Conservation (phyloP, 129 eudicot genomes). For the Helianthus annuus region DNA sequence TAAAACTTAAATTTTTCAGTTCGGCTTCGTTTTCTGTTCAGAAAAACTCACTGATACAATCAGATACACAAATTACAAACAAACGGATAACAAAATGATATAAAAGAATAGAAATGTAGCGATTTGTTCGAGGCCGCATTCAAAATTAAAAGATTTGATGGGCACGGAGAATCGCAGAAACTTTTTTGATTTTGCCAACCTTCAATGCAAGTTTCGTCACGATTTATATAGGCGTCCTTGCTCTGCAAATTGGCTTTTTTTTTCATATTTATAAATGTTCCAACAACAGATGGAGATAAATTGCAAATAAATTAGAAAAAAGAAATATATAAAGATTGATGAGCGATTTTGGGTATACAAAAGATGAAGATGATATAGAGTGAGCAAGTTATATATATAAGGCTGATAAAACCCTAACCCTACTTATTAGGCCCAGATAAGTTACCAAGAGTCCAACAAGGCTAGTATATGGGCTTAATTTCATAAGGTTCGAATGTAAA, state of each 20-base stretch:
- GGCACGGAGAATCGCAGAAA: constrained; percentile 63
- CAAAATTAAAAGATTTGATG: constrained; percentile 39
- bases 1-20: too few relatives aligned
- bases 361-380: neutral
- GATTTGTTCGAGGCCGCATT: constrained; percentile 56
- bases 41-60: too few relatives aligned
- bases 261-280: neutral
- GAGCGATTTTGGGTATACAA: neutral
- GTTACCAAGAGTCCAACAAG: constrained; percentile 1
- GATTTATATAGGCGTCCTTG: constrained; percentile 36
- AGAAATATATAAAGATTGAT: neutral
- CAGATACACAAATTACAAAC: too few relatives aligned
- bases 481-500: too few relatives aligned
- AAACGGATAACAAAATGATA: too few relatives aligned
- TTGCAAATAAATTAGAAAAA: neutral
- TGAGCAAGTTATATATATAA: neutral
- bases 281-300: neutral
- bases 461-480: neutral
- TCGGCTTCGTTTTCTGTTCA: too few relatives aligned
- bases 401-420: constrained; percentile 19
- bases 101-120: constrained; percentile 23
- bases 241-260: constrained; percentile 53
- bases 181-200: constrained; percentile 41
- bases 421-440: constrained; percentile 1
- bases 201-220: constrained; percentile 57